Evolutionary conservation across 1,139 yeast species (phyloP).

Genomic region (Hansenula lynferdii): DNA sequence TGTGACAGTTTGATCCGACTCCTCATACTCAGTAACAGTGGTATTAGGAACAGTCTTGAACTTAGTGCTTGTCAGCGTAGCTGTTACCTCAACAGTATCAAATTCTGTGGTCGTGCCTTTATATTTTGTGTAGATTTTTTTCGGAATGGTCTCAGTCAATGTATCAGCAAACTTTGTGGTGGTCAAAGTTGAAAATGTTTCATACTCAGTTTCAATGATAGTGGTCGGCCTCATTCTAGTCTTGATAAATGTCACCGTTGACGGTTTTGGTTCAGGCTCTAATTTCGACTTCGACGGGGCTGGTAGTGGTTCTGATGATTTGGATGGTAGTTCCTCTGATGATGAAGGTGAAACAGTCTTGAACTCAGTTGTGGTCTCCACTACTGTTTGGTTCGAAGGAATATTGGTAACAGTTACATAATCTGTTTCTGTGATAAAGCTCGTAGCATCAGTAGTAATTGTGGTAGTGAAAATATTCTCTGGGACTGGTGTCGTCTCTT

Average conservation of each 20-base stretch:
- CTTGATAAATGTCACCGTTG: slow-evolving; percentile 13
- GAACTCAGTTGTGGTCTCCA: slow-evolving; percentile 3
- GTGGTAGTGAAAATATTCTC: neutral
- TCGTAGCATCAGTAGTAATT: slow-evolving; percentile 3
- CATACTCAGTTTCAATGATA: slow-evolving; percentile 10
- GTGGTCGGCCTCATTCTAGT: slow-evolving; percentile 15
- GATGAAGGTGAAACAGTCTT: neutral
- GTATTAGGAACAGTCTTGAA: slow-evolving; percentile 15
- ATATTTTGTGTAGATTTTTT: slow-evolving; percentile 11
- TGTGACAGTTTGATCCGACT: slow-evolving; percentile 18
- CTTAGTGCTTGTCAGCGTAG: slow-evolving; percentile 10
- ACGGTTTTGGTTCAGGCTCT: neutral
- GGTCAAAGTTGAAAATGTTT: slow-evolving; percentile 10
- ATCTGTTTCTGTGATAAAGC: slow-evolving; percentile 1
- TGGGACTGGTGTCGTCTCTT: neutral
- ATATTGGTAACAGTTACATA: neutral
- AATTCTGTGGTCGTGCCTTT: slow-evolving; percentile 11
- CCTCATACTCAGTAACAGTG: slow-evolving; percentile 17
- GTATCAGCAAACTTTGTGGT: slow-evolving; percentile 11
- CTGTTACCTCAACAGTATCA: slow-evolving; percentile 8
- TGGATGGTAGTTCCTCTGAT: neutral
- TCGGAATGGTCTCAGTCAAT: slow-evolving; percentile 10
- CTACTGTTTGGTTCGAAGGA: neutral
- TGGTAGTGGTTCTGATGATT: neutral
- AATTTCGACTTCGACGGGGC: no score